These are phyloP conservation scores for Diplogelasinospora grovesii DNA, from an alignment of 495 filamentous ascomycete species.

Conservation along the genomic window DNA sequence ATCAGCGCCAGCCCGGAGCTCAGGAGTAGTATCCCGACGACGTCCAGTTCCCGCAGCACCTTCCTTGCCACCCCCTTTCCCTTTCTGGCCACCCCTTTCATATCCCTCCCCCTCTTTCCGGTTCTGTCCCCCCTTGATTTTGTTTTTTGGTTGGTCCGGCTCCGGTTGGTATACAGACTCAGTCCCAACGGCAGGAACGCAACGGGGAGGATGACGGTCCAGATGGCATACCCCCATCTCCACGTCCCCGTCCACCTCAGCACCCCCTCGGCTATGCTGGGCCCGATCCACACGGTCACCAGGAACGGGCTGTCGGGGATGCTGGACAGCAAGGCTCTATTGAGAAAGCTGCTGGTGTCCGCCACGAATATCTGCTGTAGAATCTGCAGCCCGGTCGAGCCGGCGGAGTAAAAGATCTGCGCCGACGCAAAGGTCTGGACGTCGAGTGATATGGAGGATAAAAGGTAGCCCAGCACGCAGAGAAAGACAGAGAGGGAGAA, in stretches of 20 bases:
- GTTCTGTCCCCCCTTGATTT: no score
- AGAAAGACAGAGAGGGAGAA: constrained; percentile 29
- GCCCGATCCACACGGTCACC: constrained; percentile 49
- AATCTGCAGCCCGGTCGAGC: constrained; percentile 47
- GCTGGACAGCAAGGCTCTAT: constrained; percentile 55
- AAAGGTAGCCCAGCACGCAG: constrained; percentile 33
- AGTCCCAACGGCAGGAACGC: constrained; percentile 45
- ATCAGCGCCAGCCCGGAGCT: constrained; percentile 53
- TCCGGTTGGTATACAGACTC: no score
- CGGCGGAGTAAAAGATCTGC: constrained; percentile 42
- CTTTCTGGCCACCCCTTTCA: no score
- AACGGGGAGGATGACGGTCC: constrained; percentile 49
- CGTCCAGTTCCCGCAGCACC: constrained; percentile 60
- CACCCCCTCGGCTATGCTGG: constrained; percentile 38
- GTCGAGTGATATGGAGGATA: constrained; percentile 31
- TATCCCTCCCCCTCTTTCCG: no score
- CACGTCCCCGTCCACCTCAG: constrained; percentile 41
- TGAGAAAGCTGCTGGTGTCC: constrained; percentile 56
- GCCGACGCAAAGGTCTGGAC: constrained; percentile 40
- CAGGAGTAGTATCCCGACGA: constrained; percentile 49
- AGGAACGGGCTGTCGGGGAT: constrained; percentile 56
- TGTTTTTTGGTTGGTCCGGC: no score
- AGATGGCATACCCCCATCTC: constrained; percentile 57
- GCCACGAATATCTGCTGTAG: constrained; percentile 58
- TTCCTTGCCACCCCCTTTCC: no score